phyloP scores from a whole-genome alignment of 805 yeast species.

The Schwanniomyces vanrijiae region DNA sequence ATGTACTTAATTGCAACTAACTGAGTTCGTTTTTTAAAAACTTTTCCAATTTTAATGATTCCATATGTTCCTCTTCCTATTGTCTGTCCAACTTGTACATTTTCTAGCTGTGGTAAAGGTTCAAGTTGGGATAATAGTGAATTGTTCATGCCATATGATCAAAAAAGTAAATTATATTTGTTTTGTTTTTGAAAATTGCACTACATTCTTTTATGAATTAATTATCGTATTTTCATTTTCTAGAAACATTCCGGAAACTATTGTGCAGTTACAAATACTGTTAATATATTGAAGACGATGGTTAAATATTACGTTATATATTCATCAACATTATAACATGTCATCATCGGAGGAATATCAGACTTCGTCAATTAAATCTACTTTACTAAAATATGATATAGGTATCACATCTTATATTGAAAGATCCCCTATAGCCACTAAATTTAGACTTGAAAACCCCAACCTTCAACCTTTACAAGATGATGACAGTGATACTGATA shows the following conservation, averaged over 20 bases:
- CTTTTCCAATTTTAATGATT: constrained; percentile 3
- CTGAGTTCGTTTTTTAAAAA: neutral
- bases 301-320: neutral
- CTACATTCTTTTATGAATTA: neutral
- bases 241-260: constrained; percentile 18
- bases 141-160: constrained; percentile 3
- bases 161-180: neutral
- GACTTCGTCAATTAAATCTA: neutral
- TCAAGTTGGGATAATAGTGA: constrained; percentile 1
- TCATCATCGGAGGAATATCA: neutral
- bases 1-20: constrained; percentile 7
- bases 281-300: constrained; percentile 9
- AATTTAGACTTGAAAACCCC: constrained; percentile 24
- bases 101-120: constrained; percentile 1
- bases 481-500: constrained; percentile 3
- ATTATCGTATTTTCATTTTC: constrained; percentile 2
- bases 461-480: constrained; percentile 21
- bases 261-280: constrained; percentile 17
- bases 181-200: neutral
- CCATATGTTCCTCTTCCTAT: constrained; percentile 7
- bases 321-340: neutral
- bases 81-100: constrained; percentile 11
- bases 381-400: neutral
- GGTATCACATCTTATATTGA: constrained; percentile 19
- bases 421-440: constrained; percentile 20